Base-by-base conservation (phyloP, 345 rosid genomes). In the Melastoma malabathricum region DNA sequence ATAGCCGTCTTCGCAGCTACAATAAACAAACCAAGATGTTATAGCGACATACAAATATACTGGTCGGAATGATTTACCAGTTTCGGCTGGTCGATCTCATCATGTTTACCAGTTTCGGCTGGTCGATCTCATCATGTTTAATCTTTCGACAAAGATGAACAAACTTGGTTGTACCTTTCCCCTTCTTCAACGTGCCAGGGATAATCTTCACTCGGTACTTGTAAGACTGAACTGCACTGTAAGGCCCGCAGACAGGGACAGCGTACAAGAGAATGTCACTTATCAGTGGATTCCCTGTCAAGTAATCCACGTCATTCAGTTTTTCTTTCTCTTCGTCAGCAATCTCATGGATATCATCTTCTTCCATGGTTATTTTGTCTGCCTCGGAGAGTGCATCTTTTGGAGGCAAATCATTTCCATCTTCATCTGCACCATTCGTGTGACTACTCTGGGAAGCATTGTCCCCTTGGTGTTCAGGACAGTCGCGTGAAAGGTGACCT, bases 211-310 rank as follows among this genome's bases (percentile, higher is more conserved):
- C 92, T 3, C 76, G 84, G 76, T 84, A 93, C 58, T 93, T 93
- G 51, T 88, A 93, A 1, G 90, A 76, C 57, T 88, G 99, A 25
- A 92, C 59, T 9, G 97, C 92, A 51, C 67, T 79, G 59, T 92
- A 92, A 3, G 99, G 99, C 59, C 90, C 99, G 9, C 97, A 93
- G 46, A 88, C 89, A 8, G 99, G 95, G 56, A 85, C 79, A 3
- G 86, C 89, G 19, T 93, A 85, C 15, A 85, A 66, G 44, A 88
- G 92, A 53, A 88, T 74, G 65, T 93, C 97, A 1, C 52, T 78
- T 19, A 90, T 76, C 31, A 83, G 61, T 12, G 94, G 95, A 65
- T 67, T 88, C 43, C 97, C 99, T 0, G 97, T 88, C 76, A 92
- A 58, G 79, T 77, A 88, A 70, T 88, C 95, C 54, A 83, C 72